Evolutionary conservation across 2,329 filamentous ascomycete genomes (phyloP).

Genomic region (Sclerotinia subarctica): DNA sequence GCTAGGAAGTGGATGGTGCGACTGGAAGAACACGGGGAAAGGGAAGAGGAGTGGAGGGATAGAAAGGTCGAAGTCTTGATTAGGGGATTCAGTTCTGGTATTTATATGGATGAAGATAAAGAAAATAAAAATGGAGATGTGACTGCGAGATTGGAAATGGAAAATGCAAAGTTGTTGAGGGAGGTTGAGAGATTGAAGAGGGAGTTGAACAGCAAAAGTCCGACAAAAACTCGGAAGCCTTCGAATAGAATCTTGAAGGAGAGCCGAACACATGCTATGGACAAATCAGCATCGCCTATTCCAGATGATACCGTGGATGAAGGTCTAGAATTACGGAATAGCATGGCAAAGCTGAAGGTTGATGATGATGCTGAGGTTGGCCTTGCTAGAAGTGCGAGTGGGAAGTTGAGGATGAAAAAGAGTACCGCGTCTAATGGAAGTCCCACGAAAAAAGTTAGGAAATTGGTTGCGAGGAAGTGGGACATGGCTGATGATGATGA

Average conservation of each 20-base stretch:
- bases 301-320: conserved; percentile 18
- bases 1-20: conserved; percentile 77
- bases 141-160: conserved; percentile 61
- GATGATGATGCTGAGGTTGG: conserved; percentile 5
- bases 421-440: conserved; percentile 15
- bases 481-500: conserved; percentile 35
- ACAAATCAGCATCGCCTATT: conserved; percentile 9
- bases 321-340: conserved; percentile 17
- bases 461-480: conserved; percentile 36
- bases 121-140: conserved; percentile 54
- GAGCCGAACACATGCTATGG: conserved; percentile 3
- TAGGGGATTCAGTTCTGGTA: conserved; percentile 44
- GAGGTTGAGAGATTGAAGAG: conserved; percentile 64
- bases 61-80: conserved; percentile 76
- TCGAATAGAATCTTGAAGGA: conserved; percentile 11
- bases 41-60: conserved; percentile 81
- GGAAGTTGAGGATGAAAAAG: conserved; percentile 7
- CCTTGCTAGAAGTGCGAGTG: not conserved
- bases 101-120: conserved; percentile 45
- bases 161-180: conserved; percentile 66
- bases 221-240: conserved; percentile 27
- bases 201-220: conserved; percentile 56
- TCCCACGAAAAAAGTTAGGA: conserved; percentile 35
- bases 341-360: conserved; percentile 3
- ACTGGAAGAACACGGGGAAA: conserved; percentile 74